phyloP scores from a whole-genome alignment of 305 asterid genomes.

The Fraxinus floribunda region DNA sequence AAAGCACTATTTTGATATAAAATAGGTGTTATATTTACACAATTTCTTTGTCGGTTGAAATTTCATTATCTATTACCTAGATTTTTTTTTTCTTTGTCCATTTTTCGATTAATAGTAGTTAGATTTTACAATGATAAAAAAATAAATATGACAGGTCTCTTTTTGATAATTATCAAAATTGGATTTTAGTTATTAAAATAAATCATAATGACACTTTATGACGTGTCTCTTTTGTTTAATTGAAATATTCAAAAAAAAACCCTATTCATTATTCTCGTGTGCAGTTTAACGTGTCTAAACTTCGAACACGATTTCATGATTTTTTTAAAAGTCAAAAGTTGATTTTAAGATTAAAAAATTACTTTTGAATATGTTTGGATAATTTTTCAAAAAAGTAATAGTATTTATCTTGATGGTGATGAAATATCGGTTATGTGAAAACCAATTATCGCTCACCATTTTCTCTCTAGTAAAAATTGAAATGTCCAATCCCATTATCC shows the following conservation, averaged over 20 bases:
- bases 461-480: too few relatives aligned
- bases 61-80: not conserved
- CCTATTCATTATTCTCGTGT: not conserved
- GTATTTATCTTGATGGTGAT: too few relatives aligned
- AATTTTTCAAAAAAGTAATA: too few relatives aligned
- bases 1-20: not conserved
- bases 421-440: too few relatives aligned
- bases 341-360: too few relatives aligned
- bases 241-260: not conserved
- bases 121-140: not conserved
- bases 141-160: not conserved
- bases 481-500: too few relatives aligned
- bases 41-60: not conserved
- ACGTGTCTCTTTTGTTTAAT: not conserved
- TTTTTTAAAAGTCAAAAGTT: too few relatives aligned
- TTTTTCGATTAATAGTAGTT: not conserved
- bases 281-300: not conserved
- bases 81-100: not conserved
- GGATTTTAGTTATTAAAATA: not conserved
- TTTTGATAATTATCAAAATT: not conserved
- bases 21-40: not conserved
- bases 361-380: too few relatives aligned
- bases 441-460: too few relatives aligned
- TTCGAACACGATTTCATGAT: not conserved
- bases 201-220: not conserved